Percentiles rank a stretch among this genome's conserved stretches.
phyloP scores from a whole-genome alignment of 176 grass and related monocot genomes.

The Phoenix dactylifera region DNA sequence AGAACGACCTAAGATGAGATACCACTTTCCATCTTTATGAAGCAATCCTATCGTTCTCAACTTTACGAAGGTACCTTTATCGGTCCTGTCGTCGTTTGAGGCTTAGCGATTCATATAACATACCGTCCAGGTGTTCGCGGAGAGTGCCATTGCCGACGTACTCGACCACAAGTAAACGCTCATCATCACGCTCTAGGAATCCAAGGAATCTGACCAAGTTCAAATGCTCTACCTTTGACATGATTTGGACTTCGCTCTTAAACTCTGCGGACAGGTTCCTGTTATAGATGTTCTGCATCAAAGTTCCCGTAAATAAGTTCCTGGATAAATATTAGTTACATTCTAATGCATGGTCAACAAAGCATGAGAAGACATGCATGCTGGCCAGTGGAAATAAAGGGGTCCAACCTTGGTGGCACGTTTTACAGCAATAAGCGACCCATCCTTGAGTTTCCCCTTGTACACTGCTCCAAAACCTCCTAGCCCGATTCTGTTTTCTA shows the following conservation, averaged over 20 bases:
- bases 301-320: no score
- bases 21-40: no score
- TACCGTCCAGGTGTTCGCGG: constrained; percentile 88
- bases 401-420: constrained; percentile 65
- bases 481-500: constrained; percentile 69
- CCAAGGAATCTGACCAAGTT: constrained; percentile 72
- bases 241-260: constrained; percentile 61
- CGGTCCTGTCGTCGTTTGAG: not conserved
- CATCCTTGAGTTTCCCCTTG: constrained; percentile 73
- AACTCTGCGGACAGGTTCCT: constrained; percentile 53
- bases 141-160: constrained; percentile 75
- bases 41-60: no score
- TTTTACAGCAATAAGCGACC: constrained; percentile 73
- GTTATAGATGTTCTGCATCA: constrained; percentile 50
- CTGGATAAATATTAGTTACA: no score
- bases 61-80: not conserved
- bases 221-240: constrained; percentile 80
- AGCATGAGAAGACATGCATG: not conserved
- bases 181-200: constrained; percentile 55
- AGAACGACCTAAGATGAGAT: no score
- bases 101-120: not conserved
- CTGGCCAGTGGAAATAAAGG: not conserved
- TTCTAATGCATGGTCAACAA: no score
- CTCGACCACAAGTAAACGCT: constrained; percentile 65
- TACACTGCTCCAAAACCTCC: constrained; percentile 79